Base-by-base conservation (phyloP, 768 basidiomycete genomes). In the Thelephora aurantiotincta region DNA sequence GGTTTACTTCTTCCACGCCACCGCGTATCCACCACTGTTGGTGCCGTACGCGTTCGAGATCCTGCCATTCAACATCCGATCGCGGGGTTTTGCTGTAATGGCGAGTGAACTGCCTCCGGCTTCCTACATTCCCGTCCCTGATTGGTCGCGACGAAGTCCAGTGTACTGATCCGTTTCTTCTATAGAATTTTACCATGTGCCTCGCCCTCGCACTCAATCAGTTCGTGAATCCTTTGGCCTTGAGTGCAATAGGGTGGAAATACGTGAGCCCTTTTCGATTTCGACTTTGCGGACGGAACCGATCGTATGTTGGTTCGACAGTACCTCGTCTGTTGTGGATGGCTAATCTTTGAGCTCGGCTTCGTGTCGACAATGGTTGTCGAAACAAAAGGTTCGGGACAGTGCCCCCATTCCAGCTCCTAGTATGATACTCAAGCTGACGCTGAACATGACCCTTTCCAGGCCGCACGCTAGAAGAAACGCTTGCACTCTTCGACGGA, bases 51-150 rank as follows among this genome's bases (percentile, higher is more conserved):
- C 71, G 5, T 66, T 90, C 49, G 90, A 92, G 60, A 89, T 92
- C 52, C 62, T 91, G 3, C 88, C 87, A 0, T 87, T 77, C 63
- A 71, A 68, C 50, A 78, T 90, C 50, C 78, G 89, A 45, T 87
- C 87, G 9, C 85, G 79, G 55, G 86, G 86, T 0, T 80, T 85
- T 51, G 78, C 83, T 6, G 58, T 84, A 33, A 84, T 87, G 79
- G 80, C 78, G 50, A 13, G 68, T 58, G 18, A 14, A 16, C 18
- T 1, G 46, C 7, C 38, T 19, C 35, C 30, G 44, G 20, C 44
- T 5, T 9, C 11, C 44, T 6, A 16, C 14, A 3, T 43, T 22
- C 49, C 55, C 16, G 48, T 51, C 5, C 46, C 54, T 5, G n/a
- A 19, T 22, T 23, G 41, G 19, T 4, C 7, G 20, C 16, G 3